Percentiles rank a stretch among this genome's conserved stretches.
These are phyloP conservation scores for Botrytis fragariae DNA, from an alignment of 2,329 filamentous ascomycete genomes.

Conservation along the genomic window DNA sequence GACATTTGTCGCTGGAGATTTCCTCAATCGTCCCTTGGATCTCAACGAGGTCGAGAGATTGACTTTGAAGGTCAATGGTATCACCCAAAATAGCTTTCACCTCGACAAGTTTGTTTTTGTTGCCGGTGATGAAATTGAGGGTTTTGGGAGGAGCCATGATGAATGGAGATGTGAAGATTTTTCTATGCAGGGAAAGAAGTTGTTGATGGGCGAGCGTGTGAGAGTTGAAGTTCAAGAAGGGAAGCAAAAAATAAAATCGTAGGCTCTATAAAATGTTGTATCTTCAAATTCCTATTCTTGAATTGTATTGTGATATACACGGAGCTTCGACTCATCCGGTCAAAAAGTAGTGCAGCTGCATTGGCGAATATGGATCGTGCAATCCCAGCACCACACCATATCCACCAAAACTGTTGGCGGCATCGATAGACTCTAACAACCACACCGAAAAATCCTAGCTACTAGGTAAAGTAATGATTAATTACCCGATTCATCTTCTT, in stretches of 20 bases:
- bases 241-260: background rate
- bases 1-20: slow-evolving; percentile 84
- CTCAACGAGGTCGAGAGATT: slow-evolving; percentile 78
- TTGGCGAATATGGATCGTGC: slow-evolving; percentile 9
- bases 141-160: slow-evolving; percentile 37
- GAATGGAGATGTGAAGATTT: background rate
- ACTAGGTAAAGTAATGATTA: background rate
- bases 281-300: background rate
- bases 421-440: background rate
- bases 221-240: background rate
- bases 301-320: background rate
- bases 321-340: slow-evolving; percentile 6
- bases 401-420: background rate
- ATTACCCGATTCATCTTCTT: too few relatives aligned
- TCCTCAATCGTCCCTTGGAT: slow-evolving; percentile 92
- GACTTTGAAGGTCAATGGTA: slow-evolving; percentile 68
- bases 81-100: slow-evolving; percentile 80
- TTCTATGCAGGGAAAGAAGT: background rate
- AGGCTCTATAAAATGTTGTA: background rate
- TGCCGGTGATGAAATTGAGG: slow-evolving; percentile 95
- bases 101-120: slow-evolving; percentile 89
- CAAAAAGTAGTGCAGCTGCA: background rate
- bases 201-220: background rate
- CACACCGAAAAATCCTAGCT: background rate
- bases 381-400: background rate